Base-by-base conservation (phyloP, 192 early-diverging fungal genomes). In the Oehlia diaphana region DNA sequence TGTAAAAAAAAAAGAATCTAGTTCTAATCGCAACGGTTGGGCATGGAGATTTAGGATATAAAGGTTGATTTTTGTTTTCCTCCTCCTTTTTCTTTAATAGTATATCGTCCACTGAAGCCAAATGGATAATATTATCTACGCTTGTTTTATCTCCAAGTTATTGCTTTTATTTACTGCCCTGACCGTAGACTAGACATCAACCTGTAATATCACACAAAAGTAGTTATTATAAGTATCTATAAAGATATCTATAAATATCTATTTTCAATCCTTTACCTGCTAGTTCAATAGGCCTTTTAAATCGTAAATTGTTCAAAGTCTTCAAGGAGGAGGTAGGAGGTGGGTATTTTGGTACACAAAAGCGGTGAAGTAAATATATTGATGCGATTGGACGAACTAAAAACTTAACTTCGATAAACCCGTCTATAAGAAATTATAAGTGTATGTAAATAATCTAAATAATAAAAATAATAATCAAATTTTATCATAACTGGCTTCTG, bases 391-490 rank as follows among this genome's bases (percentile, higher is more conserved):
- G 31, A 49, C 50, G 72, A 53, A 74, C 50, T 74, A 58, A 53
- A 74, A 61, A 44, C 28, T 74, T 74, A 53, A 74, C 61, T 53
- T 53, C 26, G 9, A 74, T 74, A 58, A 53, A 74, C 23, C 72
- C 72, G 28, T 74, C 72, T 74, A 74, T 74, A 70, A 16, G 44
- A 70, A 37, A 44, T 70, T 61, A 26, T 74, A 53, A 74, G 49
- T 74, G 61, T 74, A 74, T 61, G 4, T 74, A 74, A 53, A 33
- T 74, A 74, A 53, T 23, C 28, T 31, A 31, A 31, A 31, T 31
- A 31, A 31, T 31, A 31, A 31, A n/a, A n/a, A n/a, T n/a, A n/a
- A n/a, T n/a, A n/a, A n/a, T 37, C 5, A 53, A 74, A 53, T 4
- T 74, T 74, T 21, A 53, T 74, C 61, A 28, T 74, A 74, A 9